Percentiles rank a stretch among this genome's conserved stretches.
phyloP scores from a whole-genome alignment of 129 eudicot genomes.

The Chrysanthemum lavandulifolium region DNA sequence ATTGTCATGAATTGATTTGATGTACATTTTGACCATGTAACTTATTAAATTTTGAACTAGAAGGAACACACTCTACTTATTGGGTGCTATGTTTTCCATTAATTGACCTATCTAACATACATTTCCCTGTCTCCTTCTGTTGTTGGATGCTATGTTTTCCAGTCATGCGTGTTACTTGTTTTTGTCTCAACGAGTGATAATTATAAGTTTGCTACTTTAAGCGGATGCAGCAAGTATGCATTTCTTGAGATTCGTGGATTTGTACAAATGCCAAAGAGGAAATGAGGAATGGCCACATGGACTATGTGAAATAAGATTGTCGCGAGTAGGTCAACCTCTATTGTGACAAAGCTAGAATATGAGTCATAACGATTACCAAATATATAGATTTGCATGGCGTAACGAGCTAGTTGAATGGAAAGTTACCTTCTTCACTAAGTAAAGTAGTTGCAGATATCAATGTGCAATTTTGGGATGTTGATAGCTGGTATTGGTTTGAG shows the following conservation, averaged over 20 bases:
- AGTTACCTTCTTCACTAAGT: background rate
- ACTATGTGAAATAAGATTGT: background rate
- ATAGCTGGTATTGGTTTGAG: background rate
- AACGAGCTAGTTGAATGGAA: background rate
- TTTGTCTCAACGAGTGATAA: too few species aligned
- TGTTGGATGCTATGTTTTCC: conserved; percentile 25
- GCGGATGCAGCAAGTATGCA: too few species aligned
- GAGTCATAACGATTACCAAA: background rate
- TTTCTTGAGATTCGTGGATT: too few species aligned
- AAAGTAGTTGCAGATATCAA: background rate
- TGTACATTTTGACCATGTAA: conserved; percentile 6
- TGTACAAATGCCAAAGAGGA: too few species aligned
- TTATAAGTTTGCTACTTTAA: too few species aligned
- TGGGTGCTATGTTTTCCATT: background rate
- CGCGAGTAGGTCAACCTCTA: background rate
- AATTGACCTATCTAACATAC: conserved; percentile 12
- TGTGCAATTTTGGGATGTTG: background rate
- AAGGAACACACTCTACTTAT: too few species aligned
- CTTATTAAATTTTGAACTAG: background rate
- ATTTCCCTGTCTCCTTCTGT: conserved; percentile 15
- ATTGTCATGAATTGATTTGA: background rate
- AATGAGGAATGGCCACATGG: too few species aligned
- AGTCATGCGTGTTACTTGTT: too few species aligned
- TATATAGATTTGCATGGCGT: background rate
- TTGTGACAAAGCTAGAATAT: background rate